Evolutionary conservation across 352 stramenopile species (phyloP).

Genomic region (Globisporangium emineosum): DNA sequence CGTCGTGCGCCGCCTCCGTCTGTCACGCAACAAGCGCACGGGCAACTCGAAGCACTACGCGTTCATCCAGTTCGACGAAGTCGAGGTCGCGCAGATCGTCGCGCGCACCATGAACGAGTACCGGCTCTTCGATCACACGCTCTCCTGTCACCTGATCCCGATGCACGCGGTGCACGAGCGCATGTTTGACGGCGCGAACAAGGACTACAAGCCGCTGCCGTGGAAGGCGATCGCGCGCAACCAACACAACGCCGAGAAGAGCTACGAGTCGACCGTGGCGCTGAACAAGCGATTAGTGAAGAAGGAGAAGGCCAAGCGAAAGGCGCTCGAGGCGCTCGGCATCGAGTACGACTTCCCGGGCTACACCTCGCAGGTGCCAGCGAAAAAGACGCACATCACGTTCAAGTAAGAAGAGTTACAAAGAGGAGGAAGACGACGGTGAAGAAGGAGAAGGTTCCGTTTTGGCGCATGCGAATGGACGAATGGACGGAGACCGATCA

Average conservation of each 20-base stretch:
- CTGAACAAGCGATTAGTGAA: conserved; percentile 70
- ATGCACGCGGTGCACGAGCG: conserved; percentile 82
- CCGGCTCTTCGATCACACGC: conserved; percentile 90
- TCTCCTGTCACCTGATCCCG: conserved; percentile 92
- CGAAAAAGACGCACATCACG: conserved; percentile 76
- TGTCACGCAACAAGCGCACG: conserved; percentile 94
- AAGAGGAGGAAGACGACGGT: conserved; percentile 10
- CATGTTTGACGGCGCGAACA: conserved; percentile 88
- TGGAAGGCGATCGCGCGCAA: conserved; percentile 71
- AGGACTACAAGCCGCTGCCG: conserved; percentile 73
- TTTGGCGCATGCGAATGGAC: background rate
- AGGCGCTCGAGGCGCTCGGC: conserved; percentile 66
- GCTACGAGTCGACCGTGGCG: conserved; percentile 66
- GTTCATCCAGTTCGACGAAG: conserved; percentile 95
- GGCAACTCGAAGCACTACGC: conserved; percentile 95
- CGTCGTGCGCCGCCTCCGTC: conserved; percentile 83
- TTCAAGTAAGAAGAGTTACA: conserved; percentile 38
- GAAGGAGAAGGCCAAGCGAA: conserved; percentile 79
- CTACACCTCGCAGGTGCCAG: conserved; percentile 59
- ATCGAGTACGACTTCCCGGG: conserved; percentile 87
- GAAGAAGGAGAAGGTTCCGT: background rate
- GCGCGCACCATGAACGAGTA: conserved; percentile 95
- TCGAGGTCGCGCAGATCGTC: conserved; percentile 91
- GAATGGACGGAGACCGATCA: background rate
- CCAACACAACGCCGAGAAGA: conserved; percentile 74